Evolutionary conservation across 306 rosid species (phyloP).

Genomic region (Quercus variabilis): DNA sequence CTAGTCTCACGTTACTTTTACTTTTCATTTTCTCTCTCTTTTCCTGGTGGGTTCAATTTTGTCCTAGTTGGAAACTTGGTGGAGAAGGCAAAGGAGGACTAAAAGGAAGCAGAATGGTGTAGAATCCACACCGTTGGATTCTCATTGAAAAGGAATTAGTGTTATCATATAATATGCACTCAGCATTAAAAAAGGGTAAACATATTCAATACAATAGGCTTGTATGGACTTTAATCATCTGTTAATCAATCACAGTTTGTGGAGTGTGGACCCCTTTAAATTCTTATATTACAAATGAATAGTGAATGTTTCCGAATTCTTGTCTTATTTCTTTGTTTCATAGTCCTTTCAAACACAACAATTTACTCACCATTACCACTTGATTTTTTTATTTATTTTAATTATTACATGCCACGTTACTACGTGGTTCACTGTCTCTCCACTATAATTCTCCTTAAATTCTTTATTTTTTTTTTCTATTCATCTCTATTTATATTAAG

Average conservation of each 20-base stretch:
- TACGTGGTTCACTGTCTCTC: too few species aligned
- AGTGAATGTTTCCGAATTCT: neutral
- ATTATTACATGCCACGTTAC: neutral
- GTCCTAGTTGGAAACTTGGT: neutral
- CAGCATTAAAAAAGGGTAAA: too few species aligned
- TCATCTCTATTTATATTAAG: too few species aligned
- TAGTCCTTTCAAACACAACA: neutral
- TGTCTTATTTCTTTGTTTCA: neutral
- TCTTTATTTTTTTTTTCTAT: too few species aligned
- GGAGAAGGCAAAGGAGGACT: neutral
- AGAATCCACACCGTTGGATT: neutral
- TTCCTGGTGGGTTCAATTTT: too few species aligned
- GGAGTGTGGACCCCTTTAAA: neutral
- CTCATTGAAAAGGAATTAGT: too few species aligned
- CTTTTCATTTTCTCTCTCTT: too few species aligned
- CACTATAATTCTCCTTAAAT: too few species aligned
- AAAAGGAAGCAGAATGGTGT: neutral
- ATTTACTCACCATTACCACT: neutral
- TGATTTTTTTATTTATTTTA: neutral
- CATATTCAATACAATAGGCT: too few species aligned
- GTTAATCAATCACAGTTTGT: neutral
- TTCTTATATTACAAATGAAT: neutral
- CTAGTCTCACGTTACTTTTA: too few species aligned
- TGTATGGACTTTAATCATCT: neutral
- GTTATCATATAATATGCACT: too few species aligned